Percentiles rank a stretch among this genome's conserved stretches.
These are phyloP conservation scores for Miscanthus lutarioriparius DNA, from an alignment of 176 grass and related monocot species.

Conservation along the genomic window DNA sequence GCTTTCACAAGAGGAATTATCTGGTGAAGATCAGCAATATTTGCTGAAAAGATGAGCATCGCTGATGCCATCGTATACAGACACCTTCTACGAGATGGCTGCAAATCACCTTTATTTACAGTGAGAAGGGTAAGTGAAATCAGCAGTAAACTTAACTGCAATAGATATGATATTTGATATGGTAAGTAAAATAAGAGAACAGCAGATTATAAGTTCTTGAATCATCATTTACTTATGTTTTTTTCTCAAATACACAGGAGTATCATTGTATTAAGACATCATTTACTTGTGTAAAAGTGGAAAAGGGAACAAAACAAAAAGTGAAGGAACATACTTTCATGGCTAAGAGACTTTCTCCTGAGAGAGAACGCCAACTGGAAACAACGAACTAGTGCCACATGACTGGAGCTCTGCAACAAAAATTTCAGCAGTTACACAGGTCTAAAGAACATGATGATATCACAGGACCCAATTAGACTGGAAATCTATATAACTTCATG, in stretches of 20 bases:
- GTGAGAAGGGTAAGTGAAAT: conserved; percentile 42
- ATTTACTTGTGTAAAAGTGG: neutral
- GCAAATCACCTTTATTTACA: conserved; percentile 72
- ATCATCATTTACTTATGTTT: conserved; percentile 10
- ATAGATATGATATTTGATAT: conserved; percentile 19
- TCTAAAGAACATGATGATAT: neutral
- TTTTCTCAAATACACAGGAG: neutral
- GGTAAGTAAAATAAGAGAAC: conserved; percentile 6
- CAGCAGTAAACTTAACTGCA: conserved; percentile 7
- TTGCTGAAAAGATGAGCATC: conserved; percentile 91
- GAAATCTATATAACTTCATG: conserved; percentile 19
- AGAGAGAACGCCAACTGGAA: conserved; percentile 95
- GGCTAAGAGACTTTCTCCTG: conserved; percentile 60
- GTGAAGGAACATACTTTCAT: conserved; percentile 72
- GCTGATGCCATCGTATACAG: conserved; percentile 79
- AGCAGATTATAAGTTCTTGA: neutral
- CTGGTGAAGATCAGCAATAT: conserved; percentile 53
- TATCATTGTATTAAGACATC: neutral
- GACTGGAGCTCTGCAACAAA: conserved; percentile 73
- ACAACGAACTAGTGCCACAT: conserved; percentile 72
- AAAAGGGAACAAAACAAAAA: neutral
- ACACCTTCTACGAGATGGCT: conserved; percentile 82
- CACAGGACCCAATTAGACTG: neutral
- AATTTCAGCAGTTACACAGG: conserved; percentile 28
- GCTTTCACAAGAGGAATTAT: conserved; percentile 58